These are phyloP conservation scores for Suhomyces pyralidae DNA, from an alignment of 805 yeast species.

Conservation along the genomic window DNA sequence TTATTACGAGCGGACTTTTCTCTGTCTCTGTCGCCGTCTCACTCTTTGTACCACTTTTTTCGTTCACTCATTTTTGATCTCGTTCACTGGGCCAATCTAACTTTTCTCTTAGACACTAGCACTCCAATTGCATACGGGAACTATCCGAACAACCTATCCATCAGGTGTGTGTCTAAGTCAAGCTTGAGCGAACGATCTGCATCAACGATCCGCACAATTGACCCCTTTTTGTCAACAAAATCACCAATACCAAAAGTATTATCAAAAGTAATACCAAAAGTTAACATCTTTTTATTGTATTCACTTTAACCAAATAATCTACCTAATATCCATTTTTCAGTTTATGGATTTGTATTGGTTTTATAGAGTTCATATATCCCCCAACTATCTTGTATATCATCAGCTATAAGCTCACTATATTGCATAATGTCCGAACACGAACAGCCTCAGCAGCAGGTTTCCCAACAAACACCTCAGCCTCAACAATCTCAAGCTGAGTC, in stretches of 20 bases:
- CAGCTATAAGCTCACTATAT: neutral
- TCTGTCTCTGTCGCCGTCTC: too few species aligned
- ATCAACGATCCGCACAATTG: neutral
- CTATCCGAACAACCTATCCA: neutral
- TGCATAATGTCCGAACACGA: too few species aligned
- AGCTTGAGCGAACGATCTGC: neutral
- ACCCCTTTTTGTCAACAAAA: too few species aligned
- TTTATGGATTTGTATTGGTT: neutral
- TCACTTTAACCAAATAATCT: too few species aligned
- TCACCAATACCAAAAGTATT: too few species aligned
- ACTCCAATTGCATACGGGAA: neutral
- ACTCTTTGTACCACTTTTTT: slow-evolving; percentile 2
- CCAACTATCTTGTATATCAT: neutral
- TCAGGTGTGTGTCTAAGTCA: neutral
- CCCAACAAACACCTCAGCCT: too few species aligned
- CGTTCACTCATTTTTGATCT: slow-evolving; percentile 1
- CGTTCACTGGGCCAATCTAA: neutral
- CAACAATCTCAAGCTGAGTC: neutral
- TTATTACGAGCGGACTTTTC: too few species aligned
- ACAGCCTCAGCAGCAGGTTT: too few species aligned
- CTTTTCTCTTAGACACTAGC: neutral
- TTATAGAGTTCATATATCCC: slow-evolving; percentile 1
- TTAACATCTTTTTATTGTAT: too few species aligned
- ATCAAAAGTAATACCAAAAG: too few species aligned
- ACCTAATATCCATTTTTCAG: neutral